Evolutionary conservation across 148 eudicot species (phyloP).

Genomic region (Mesembryanthemum crystallinum): DNA sequence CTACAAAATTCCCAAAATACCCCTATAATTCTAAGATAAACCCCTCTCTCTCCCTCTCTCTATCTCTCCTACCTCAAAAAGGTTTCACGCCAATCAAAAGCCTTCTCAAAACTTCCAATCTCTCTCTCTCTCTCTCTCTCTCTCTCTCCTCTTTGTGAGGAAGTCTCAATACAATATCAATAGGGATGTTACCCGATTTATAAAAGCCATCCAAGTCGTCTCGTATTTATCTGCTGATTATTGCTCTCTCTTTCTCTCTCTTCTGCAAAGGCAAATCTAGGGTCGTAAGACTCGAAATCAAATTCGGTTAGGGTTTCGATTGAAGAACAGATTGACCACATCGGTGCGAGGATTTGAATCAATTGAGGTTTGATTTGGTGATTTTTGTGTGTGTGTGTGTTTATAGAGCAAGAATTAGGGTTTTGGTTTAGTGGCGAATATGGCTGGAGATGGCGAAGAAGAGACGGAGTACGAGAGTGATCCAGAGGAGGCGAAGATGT

Average conservation of each 20-base stretch:
- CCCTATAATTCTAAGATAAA: slow-evolving; percentile 3
- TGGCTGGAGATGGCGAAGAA: slow-evolving; percentile 27
- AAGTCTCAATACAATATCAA: no score
- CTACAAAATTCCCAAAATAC: neutral
- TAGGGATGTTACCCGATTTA: no score
- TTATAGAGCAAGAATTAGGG: slow-evolving; percentile 21
- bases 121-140: slow-evolving; percentile 2
- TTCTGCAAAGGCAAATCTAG: neutral
- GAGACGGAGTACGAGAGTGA: slow-evolving; percentile 90
- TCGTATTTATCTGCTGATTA: slow-evolving; percentile 1
- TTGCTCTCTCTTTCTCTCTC: neutral
- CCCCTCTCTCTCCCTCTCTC: neutral
- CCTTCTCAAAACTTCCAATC: slow-evolving; percentile 11
- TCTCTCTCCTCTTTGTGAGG: no score
- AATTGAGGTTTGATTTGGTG: neutral
- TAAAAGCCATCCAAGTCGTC: neutral
- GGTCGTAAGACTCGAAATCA: neutral
- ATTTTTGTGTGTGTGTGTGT: neutral
- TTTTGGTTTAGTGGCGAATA: slow-evolving; percentile 6
- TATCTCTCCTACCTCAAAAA: neutral
- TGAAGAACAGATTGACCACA: neutral
- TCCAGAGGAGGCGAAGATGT: slow-evolving; percentile 76
- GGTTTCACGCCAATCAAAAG: slow-evolving; percentile 13
- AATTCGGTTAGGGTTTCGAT: slow-evolving; percentile 13
- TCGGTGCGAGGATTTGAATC: slow-evolving; percentile 13